Base-by-base conservation (phyloP, 2,329 filamentous ascomycete species). In the Zymoseptoria ardabiliae region DNA sequence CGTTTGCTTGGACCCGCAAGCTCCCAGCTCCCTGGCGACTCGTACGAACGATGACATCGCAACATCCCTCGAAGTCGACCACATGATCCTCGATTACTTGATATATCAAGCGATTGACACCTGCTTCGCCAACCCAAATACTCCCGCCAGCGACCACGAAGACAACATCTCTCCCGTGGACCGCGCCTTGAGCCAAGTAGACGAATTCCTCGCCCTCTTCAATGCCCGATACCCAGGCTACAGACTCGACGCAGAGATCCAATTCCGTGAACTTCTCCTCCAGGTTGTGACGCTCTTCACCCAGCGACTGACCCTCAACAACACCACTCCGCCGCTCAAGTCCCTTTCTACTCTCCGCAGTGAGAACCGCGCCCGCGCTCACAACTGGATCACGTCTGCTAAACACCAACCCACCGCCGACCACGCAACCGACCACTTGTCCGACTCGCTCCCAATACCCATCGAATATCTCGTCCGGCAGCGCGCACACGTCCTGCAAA, bases 31-130 rank as follows among this genome's bases (percentile, higher is more conserved):
- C 9, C 62, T 65, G 10, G 52, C 55, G 28, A 60, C 55, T 17
- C 54, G 63, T 19, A 62, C 65, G 53, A 62, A 58, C 53, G 70
- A 68, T 4, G 67, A 75, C 56, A 57, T 69, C 3, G 69, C 72
- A 21, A 69, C 67, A 4, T 75, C 77, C 49, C 67, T 76, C 21
- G 79, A 82, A 19, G 77, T 82, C 13, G 79, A 85, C 63, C 67
- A 77, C 41, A 77, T 82, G 68, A 82, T 84, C 50, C 71, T 84
- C n/a, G 82, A 85, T 66, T 84, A 82, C 63, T 69, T 84, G 3
- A 66, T 79, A 49, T 79, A 77, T 71, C 75, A 77, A 52, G 74
- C 79, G 7, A 78, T 76, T 50, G 69, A 75, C 20, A 68, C 71
- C 48, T 70, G 79, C 4, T 68, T 83, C 35, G 69, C 72, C 20